Conservation (phyloP, 2,329 filamentous ascomycete genomes). For the Exophiala xenobiotica region DNA sequence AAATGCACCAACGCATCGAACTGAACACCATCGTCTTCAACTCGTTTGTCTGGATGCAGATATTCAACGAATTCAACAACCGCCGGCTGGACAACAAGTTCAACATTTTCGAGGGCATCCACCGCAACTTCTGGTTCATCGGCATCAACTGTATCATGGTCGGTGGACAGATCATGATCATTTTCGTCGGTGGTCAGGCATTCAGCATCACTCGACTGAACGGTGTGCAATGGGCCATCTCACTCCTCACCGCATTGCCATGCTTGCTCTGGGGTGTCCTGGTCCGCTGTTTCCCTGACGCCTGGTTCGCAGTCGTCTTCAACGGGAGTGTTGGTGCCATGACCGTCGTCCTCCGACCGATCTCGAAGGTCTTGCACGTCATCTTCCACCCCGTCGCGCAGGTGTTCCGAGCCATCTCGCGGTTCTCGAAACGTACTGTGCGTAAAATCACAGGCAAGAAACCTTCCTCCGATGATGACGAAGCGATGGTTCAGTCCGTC, state of each 20-base stretch:
- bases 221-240: conserved; percentile 78
- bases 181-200: conserved; percentile 78
- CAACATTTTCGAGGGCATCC: conserved; percentile 91
- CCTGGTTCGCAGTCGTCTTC: conserved; percentile 46
- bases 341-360: conserved; percentile 50
- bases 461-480: conserved; percentile 13
- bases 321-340: conserved; percentile 55
- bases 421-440: conserved; percentile 27
- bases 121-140: conserved; percentile 84
- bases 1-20: conserved; percentile 47
- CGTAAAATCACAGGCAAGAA: conserved; percentile 23
- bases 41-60: conserved; percentile 99
- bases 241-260: conserved; percentile 76
- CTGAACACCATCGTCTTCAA: conserved; percentile 89
- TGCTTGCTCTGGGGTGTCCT: conserved; percentile 81
- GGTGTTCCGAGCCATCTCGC: conserved; percentile 27
- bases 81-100: conserved; percentile 90
- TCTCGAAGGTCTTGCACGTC: conserved; percentile 34
- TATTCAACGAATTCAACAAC: conserved; percentile 98
- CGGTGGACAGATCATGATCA: conserved; percentile 83
- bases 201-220: conserved; percentile 73
- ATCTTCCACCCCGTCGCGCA: conserved; percentile 36
- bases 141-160: conserved; percentile 83
- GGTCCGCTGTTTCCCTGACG: conserved; percentile 80
- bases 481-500: conserved; percentile 2